Evolutionary conservation across 2,329 filamentous ascomycete genomes (phyloP).

Genomic region (Exophiala dermatitidis): DNA sequence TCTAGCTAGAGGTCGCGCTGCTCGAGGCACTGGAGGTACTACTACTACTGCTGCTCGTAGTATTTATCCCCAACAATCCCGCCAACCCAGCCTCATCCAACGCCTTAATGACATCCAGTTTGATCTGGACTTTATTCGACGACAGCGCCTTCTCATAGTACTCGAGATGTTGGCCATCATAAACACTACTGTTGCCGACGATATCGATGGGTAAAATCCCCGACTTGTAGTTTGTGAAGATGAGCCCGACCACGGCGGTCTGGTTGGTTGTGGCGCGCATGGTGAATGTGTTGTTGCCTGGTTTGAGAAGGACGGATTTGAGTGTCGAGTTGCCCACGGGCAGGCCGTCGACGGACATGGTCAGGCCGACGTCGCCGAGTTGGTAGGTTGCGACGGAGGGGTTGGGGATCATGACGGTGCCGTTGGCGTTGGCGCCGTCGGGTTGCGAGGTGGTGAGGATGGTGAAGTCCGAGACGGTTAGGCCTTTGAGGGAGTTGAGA

Average conservation of each 20-base stretch:
- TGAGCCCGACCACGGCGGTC: slow-evolving; percentile 30
- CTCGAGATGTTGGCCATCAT: slow-evolving; percentile 43
- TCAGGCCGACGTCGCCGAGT: slow-evolving; percentile 53
- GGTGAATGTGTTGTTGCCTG: slow-evolving; percentile 48
- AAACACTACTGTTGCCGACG: slow-evolving; percentile 38
- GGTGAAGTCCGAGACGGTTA: slow-evolving; percentile 44
- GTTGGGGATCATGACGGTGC: slow-evolving; percentile 52
- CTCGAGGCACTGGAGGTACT: background rate
- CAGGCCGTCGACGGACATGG: slow-evolving; percentile 43
- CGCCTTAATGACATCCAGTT: slow-evolving; percentile 13
- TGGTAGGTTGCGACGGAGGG: slow-evolving; percentile 51
- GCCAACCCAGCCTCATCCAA: slow-evolving; percentile 10
- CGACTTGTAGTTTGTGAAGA: slow-evolving; percentile 24
- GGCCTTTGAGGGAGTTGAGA: slow-evolving; percentile 50
- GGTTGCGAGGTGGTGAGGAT: slow-evolving; percentile 36
- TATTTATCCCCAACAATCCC: slow-evolving; percentile 4
- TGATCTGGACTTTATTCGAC: slow-evolving; percentile 37
- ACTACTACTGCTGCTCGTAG: background rate
- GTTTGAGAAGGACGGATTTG: slow-evolving; percentile 45
- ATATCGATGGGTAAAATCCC: slow-evolving; percentile 48
- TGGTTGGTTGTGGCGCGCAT: slow-evolving; percentile 47
- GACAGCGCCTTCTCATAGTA: slow-evolving; percentile 50
- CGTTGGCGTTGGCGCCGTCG: slow-evolving; percentile 49
- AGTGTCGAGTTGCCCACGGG: slow-evolving; percentile 47
- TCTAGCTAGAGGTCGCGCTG: no score